These are phyloP conservation scores for Wickerhamiella nectarea DNA, from an alignment of 805 yeast genomes.

Conservation along the genomic window DNA sequence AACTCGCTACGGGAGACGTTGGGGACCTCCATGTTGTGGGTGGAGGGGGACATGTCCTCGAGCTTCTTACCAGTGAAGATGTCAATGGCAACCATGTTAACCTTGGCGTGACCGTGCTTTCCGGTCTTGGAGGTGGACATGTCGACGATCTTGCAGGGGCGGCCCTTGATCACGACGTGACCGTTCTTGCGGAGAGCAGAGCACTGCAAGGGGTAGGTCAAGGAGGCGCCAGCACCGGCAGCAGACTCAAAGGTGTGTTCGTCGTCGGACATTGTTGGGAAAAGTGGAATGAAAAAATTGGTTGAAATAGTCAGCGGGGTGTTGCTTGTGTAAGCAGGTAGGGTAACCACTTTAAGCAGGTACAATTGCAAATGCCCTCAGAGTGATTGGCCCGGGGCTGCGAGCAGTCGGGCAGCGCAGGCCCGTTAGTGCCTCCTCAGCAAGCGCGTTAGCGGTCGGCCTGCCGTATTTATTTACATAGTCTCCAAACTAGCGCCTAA, in stretches of 20 bases:
- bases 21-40: slow-evolving; percentile 99
- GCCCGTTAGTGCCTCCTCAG: too few species aligned
- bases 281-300: slow-evolving; percentile 2
- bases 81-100: slow-evolving; percentile 97
- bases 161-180: slow-evolving; percentile 94
- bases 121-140: slow-evolving; percentile 99
- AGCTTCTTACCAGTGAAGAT: slow-evolving; percentile 98
- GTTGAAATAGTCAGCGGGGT: slow-evolving; percentile 5
- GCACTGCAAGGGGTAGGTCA: slow-evolving; percentile 98
- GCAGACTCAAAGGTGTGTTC: slow-evolving; percentile 89
- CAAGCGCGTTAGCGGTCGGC: too few species aligned
- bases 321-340: slow-evolving; percentile 1
- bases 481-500: too few species aligned
- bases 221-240: slow-evolving; percentile 90
- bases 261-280: slow-evolving; percentile 28
- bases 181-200: slow-evolving; percentile 99
- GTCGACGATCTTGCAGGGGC: slow-evolving; percentile 99
- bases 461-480: too few species aligned
- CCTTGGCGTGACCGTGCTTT: slow-evolving; percentile 99
- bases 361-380: background rate
- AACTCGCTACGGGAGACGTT: slow-evolving; percentile 88
- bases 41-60: slow-evolving; percentile 99
- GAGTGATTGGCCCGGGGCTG: background rate
- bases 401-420: background rate
- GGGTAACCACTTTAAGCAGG: slow-evolving; percentile 1